Conservation (phyloP, 192 early-diverging fungal species). For the Podila epicladia region DNA sequence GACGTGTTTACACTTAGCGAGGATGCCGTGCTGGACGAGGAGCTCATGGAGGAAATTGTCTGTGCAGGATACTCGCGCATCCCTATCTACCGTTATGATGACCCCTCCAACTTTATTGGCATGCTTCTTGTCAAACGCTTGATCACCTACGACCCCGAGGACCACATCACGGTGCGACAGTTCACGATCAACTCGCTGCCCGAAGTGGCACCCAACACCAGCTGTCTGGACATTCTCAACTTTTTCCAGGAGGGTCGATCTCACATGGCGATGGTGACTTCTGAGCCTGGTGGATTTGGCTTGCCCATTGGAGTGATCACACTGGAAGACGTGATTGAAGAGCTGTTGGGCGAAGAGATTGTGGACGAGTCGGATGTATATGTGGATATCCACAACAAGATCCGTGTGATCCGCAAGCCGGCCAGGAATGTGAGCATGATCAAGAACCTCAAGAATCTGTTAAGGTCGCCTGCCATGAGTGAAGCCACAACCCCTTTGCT, state of each 20-base stretch:
- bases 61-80: slow-evolving; percentile 71
- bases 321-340: slow-evolving; percentile 83
- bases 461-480: slow-evolving; percentile 13
- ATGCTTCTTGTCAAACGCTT: slow-evolving; percentile 34
- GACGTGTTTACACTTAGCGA: slow-evolving; percentile 65
- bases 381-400: slow-evolving; percentile 59
- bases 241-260: slow-evolving; percentile 83
- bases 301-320: slow-evolving; percentile 73
- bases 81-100: slow-evolving; percentile 60
- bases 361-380: slow-evolving; percentile 78
- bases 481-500: neutral
- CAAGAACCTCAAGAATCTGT: slow-evolving; percentile 17
- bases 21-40: slow-evolving; percentile 60
- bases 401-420: slow-evolving; percentile 57
- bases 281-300: slow-evolving; percentile 9
- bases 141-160: slow-evolving; percentile 70
- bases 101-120: slow-evolving; percentile 19
- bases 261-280: slow-evolving; percentile 74
- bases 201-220: slow-evolving; percentile 32
- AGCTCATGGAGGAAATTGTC: slow-evolving; percentile 64
- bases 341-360: slow-evolving; percentile 85
- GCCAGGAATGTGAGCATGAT: slow-evolving; percentile 13
- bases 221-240: slow-evolving; percentile 74
- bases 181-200: slow-evolving; percentile 54
- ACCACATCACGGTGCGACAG: slow-evolving; percentile 56